Percentiles rank a stretch among this genome's conserved stretches.
Conservation (phyloP, 495 filamentous ascomycete genomes). For the Filosporella fistucella region DNA sequence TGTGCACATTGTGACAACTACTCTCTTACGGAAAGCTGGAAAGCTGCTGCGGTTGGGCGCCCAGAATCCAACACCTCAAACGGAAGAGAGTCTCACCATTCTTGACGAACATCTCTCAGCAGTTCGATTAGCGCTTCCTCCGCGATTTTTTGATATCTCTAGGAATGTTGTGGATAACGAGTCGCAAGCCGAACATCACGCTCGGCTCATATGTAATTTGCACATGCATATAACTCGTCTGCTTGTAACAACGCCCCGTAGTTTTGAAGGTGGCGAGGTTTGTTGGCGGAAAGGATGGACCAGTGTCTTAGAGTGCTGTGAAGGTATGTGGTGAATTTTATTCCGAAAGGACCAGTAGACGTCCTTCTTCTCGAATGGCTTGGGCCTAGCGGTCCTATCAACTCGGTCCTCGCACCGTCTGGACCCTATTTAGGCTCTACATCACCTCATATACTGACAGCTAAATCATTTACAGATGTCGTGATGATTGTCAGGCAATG, state of each 20-base stretch:
- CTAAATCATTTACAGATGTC: no score
- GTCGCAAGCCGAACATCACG: constrained; percentile 18
- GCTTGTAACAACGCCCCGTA: not conserved
- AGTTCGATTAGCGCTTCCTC: constrained; percentile 22
- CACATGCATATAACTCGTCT: not conserved
- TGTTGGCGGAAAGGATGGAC: not conserved
- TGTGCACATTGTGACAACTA: constrained; percentile 26
- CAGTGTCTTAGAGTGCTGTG: not conserved
- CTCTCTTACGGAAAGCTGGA: constrained; percentile 23
- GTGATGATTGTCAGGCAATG: not conserved
- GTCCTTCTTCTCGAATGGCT: no score
- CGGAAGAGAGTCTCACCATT: constrained; percentile 3
- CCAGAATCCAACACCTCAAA: constrained; percentile 11
- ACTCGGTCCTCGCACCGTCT: no score
- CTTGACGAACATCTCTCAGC: constrained; percentile 14
- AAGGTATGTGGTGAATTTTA: no score
- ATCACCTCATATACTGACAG: no score
- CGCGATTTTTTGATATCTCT: constrained; percentile 22
- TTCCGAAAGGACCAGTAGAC: no score
- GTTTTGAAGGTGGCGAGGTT: not conserved
- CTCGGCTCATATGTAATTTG: constrained; percentile 9
- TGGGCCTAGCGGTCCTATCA: no score
- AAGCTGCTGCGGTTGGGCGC: constrained; percentile 14
- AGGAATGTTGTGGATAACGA: constrained; percentile 22
- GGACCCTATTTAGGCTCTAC: no score